Evolutionary conservation across 2,329 filamentous ascomycete species (phyloP), one percentile per base, ranked within the genome.

Genomic region (Coniella lustricola): DNA sequence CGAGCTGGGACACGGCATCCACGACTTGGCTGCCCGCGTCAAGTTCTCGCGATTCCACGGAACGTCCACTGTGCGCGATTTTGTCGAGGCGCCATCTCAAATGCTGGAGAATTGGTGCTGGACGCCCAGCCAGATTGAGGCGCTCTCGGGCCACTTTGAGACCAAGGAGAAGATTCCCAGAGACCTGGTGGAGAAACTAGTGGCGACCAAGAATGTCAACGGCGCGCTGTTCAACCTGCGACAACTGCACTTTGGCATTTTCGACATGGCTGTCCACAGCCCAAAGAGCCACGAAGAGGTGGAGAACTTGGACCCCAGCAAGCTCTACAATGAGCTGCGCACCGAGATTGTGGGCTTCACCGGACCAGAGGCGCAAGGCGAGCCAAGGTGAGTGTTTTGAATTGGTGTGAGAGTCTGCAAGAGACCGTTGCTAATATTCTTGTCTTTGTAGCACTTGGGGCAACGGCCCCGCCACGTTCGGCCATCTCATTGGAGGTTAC

Each of bases 401-500:
- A 37, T 10, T 46, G 14, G 33, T n/a, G 7, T 34, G 4, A 3
- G 21, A n/a, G 9, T 13, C 12, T 12, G 16, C 13, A 10, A 13
- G 14, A 36, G 18, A 14, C 21, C 29, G 4, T 33, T 55, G 43
- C 61, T 70, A 57, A 65, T 63, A 52, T 22, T 32, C 22, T 29
- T 3, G 25, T 39, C 18, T 12, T 17, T 41, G 52, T 38, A 79
- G 76, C 62, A 73, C 75, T 52, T 90, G 85, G 85, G 87, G 85
- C 35, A 78, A 90, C 57, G 85, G 87, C 12, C 81, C 90, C 60
- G 85, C 86, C 5, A 88, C 82, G 0, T 90, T 93, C 60, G 86
- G 87, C 14, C 87, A 93, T 66, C 73, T 91, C 54, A 87, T 91
- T 52, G 86, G 86, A 46, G 87, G 87, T 2, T 93, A 93, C 60